A percentile compares a stretch with the other conserved stretches of the same genome.
These are phyloP conservation scores for Hypomontagnella monticulosa DNA, from an alignment of 495 filamentous ascomycete species.

Conservation along the genomic window DNA sequence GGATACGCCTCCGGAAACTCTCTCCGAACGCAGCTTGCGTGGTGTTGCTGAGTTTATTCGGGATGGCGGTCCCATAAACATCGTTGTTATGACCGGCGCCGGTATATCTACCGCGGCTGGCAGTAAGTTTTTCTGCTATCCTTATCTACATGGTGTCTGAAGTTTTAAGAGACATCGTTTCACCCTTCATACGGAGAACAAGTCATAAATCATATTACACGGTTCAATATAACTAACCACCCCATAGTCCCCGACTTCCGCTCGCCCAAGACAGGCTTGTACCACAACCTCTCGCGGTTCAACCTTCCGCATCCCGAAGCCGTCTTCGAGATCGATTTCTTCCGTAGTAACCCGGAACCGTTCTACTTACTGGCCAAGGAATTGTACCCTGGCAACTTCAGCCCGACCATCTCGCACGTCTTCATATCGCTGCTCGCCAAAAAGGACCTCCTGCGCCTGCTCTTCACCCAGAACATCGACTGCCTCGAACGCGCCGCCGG, in stretches of 20 bases:
- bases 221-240: conserved; percentile 46
- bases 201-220: too few relatives aligned
- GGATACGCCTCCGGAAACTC: conserved; percentile 67
- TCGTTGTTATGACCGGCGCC: conserved; percentile 83
- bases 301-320: conserved; percentile 82
- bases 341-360: conserved; percentile 81
- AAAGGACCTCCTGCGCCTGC: conserved; percentile 80
- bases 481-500: conserved; percentile 90
- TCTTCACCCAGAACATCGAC: conserved; percentile 98
- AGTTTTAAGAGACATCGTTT: not conserved
- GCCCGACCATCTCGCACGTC: conserved; percentile 73
- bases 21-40: conserved; percentile 72
- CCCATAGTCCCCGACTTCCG: conserved; percentile 76
- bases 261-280: conserved; percentile 77
- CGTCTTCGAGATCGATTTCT: conserved; percentile 88
- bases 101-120: conserved; percentile 69
- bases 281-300: conserved; percentile 84
- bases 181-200: too few relatives aligned
- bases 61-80: conserved; percentile 67
- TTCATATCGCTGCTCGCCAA: conserved; percentile 78
- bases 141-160: not conserved
- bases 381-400: conserved; percentile 90
- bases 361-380: conserved; percentile 94
- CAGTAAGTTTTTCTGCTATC: conserved; percentile 51
- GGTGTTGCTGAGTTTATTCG: conserved; percentile 81